Conservation (phyloP, 441 rosid species). For the Populus hybrid region DNA sequence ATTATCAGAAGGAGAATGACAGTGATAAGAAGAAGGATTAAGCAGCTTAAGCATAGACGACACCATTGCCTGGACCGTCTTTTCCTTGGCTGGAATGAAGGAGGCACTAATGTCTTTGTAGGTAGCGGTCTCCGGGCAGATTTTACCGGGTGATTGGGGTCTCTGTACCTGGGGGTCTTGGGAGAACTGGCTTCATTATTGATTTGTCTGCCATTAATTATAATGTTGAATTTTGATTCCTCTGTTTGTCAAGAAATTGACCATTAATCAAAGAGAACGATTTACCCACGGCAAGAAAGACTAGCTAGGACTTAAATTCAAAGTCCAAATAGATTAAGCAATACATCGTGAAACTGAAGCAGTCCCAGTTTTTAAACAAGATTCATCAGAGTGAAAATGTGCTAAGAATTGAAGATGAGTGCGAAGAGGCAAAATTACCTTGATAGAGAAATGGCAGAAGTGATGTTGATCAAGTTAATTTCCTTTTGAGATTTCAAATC, state of each 20-base stretch:
- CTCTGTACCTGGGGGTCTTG: slow-evolving; percentile 75
- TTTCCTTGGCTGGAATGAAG: slow-evolving; percentile 41
- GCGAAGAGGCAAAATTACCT: neutral
- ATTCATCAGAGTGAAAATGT: neutral
- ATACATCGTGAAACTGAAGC: neutral
- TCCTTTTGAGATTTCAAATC: neutral
- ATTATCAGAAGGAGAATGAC: slow-evolving; percentile 32
- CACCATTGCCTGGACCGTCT: slow-evolving; percentile 36
- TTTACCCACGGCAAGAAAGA: neutral
- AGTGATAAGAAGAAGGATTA: slow-evolving; percentile 35
- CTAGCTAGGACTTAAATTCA: neutral
- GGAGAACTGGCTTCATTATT: slow-evolving; percentile 46
- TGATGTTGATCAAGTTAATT: neutral
- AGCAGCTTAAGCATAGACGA: slow-evolving; percentile 46
- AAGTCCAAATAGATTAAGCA: neutral
- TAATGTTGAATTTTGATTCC: neutral
- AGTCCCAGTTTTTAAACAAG: neutral
- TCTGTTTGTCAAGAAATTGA: neutral
- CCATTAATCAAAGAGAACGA: neutral
- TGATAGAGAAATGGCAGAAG: neutral
- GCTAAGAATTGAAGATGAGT: neutral
- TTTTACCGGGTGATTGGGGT: slow-evolving; percentile 30
- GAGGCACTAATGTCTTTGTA: slow-evolving; percentile 36
- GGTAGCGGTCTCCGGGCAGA: slow-evolving; percentile 25
- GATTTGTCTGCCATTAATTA: slow-evolving; percentile 35